Evolutionary conservation across 345 rosid genomes (phyloP), one percentile per base, ranked within the genome.

Genomic region (Sisymbrium altissimum): DNA sequence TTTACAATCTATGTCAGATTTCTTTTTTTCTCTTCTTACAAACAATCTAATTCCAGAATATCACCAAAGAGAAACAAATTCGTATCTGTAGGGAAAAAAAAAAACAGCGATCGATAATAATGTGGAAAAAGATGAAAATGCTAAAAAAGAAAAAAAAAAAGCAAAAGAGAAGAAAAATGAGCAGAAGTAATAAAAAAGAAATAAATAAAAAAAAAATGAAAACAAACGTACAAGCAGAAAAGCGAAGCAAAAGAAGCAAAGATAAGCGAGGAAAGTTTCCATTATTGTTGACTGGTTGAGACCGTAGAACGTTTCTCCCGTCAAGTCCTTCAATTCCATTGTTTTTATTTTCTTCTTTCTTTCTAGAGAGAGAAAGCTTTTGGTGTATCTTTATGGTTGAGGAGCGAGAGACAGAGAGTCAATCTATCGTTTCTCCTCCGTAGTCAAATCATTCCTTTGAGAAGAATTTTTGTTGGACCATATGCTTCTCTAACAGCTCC

Each of bases 231-330:
- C n/a, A 33, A 56, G 46, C 43, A 64, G 48, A 25, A 35, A 56
- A 68, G 73, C 17, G 49, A 55, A 65, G 30, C 30, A 66, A 46
- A 65, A 38, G 61, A 58, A 46, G 67, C 36, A 39, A 66, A 58
- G 65, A 55, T 45, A 66, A 64, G 64, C 39, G 40, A 17, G 27
- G 32, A 63, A 68, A 68, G 75, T 46, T 76, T 76, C 75, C 75
- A 70, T 70, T 55, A 64, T 63, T 76, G 75, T 69, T 76, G 80
- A 76, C 80, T 46, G 75, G 66, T 63, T 76, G 60, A 15, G 68
- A 64, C 46, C 35, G 23, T 23, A 29, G 61, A 41, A 36, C 71
- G 29, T 45, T 19, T 63, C 75, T 25, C 6, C 10, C 56, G 29
- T 9, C 29, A 19, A 3, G 4, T 46, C 29, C 64, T 54, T 40